Evolutionary conservation across 2,329 filamentous ascomycete species (phyloP), one percentile per base, ranked within the genome.

Genomic region (Stachybotrys chlorohalonatus): DNA sequence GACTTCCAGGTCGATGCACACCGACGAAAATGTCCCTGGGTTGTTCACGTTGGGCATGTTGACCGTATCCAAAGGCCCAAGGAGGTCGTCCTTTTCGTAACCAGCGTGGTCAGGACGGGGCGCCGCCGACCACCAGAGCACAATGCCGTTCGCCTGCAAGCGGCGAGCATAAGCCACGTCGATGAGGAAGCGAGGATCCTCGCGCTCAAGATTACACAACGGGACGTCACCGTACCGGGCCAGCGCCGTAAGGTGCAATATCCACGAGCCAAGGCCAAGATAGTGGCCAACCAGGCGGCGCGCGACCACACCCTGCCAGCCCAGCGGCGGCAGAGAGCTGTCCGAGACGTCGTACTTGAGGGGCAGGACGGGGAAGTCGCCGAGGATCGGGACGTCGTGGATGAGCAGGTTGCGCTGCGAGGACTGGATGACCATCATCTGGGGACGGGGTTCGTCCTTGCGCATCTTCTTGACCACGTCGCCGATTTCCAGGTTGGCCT

Each of bases 41-140:
- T 90, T 93, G 68, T 99, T 99, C 67, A 96, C 83, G 13, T 87
- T 87, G 1, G 94, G 93, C 90, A 97, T 95, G 56, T 89, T 85
- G 13, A 96, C 89, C 11, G 81, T 87, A 60, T 99, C 93, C 31
- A 97, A 79, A 2, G 89, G 82, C 0, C 89, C 89, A 0, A 89
- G 74, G 24, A 96, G 82, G 68, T 97, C 90, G 64, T 99, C 95
- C 58, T 87, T 89, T 68, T 99, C 94, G 68, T 96, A 91, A 0
- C 94, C 94, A 49, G 91, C 94, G 70, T 99, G 94, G 67, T 99
- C 94, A 1, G 95, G 94, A 52, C 87, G 84, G 0, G 93, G 84
- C 7, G 87, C 86, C 9, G 83, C 79, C 16, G 93, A 97, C 94
- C 94, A 99, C 94, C 94, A 99, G 7, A 99, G 76, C 6, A 99